Base-by-base conservation (phyloP, 306 rosid species). In the Alnus glutinosa region DNA sequence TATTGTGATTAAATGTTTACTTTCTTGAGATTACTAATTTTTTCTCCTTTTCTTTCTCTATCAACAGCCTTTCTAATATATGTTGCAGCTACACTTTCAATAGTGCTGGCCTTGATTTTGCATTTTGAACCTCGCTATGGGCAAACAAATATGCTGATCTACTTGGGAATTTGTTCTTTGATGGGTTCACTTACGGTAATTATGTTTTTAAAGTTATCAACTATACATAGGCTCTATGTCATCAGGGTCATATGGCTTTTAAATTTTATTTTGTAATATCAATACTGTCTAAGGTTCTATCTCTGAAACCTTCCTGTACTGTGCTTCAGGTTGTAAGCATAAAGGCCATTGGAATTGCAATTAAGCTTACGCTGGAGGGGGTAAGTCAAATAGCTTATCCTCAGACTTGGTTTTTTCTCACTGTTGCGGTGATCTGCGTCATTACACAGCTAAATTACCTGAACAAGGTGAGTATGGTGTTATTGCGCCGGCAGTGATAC, bases 271-370 rank as follows among this genome's bases (percentile, higher is more conserved):
- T 12, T 7, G 2, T 9, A 30, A n/a, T 44, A 42, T 34, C 57
- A 32, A 44, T 4, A 18, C 46, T 34, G 5, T 44, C 37, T 78
- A 61, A 32, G 64, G 32, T 14, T 59, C 68, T 75, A 76, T 54
- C 61, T 54, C 10, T 47, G 71, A 63, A 67, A 46, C 58, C 52
- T 6, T 79, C 16, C 39, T 75, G 23, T 57, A 37, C 34, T 52
- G 68, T 72, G 58, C 30, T 87, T 86, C 89, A 92, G 97, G 97
- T 94, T 79, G 87, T 94, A 75, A 94, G 98, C 91, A 87, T 92
- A 79, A 94, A 92, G 80, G 98, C 98, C 78, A 87, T 94, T 85
- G 97, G 98, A 81, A 94, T 94, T 83, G 97, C 97, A 36, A 85
- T 94, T 73, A 93, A 90, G 92, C 94, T 95, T 61, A 91, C 98